These are phyloP conservation scores for Gossypium schwendimanii DNA, from an alignment of 441 rosid genomes.

Conservation along the genomic window DNA sequence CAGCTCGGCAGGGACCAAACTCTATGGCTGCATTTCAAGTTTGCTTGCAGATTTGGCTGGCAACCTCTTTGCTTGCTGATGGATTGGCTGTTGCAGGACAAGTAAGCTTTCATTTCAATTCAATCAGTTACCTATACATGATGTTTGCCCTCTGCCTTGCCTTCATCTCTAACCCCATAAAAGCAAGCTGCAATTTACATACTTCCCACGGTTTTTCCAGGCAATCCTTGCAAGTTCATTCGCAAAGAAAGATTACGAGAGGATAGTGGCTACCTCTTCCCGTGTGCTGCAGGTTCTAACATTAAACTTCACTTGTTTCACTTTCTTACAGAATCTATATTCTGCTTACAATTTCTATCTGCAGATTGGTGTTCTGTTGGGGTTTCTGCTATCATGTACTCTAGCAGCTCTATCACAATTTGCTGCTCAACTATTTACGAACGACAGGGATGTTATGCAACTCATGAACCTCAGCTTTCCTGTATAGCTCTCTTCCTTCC, in stretches of 20 bases:
- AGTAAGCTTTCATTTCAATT: constrained; percentile 25
- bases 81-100: constrained; percentile 60
- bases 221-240: constrained; percentile 54
- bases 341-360: neutral
- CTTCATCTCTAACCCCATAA: neutral
- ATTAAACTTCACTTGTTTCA: neutral
- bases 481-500: constrained; percentile 21
- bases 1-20: constrained; percentile 49
- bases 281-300: constrained; percentile 37
- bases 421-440: constrained; percentile 33
- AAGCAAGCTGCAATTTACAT: neutral
- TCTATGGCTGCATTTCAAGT: constrained; percentile 69
- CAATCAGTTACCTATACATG: neutral
- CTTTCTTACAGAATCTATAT: neutral
- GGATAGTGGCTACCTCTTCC: constrained; percentile 29
- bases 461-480: constrained; percentile 41
- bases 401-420: constrained; percentile 31
- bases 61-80: constrained; percentile 60
- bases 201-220: constrained; percentile 16
- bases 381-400: constrained; percentile 28
- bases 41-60: constrained; percentile 58
- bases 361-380: constrained; percentile 43
- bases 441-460: constrained; percentile 26
- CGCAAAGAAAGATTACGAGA: constrained; percentile 36
- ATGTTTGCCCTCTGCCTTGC: neutral